Evolutionary conservation across 139 green algal genomes (phyloP), one percentile per base, ranked within the genome.

Genomic region (Yamagishiella unicocca): DNA sequence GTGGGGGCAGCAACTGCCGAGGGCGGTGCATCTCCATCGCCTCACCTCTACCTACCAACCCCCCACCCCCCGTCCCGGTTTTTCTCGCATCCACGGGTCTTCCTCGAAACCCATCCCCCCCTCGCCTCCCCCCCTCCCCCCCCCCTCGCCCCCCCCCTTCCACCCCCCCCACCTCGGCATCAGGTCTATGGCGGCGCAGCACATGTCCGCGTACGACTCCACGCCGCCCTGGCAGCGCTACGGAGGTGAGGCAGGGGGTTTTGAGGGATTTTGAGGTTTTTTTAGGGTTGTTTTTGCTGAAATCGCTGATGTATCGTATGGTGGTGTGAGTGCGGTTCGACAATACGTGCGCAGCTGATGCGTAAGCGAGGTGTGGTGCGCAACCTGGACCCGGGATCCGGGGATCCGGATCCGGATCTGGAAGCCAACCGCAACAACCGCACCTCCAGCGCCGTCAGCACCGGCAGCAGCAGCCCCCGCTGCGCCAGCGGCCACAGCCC

Each of bases 401-500:
- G 50, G 50, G 50, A 25, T 17, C 50, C 50, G 50, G 50, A 58
- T 58, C 50, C 50, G 50, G 50, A 58, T 12, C 50, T 58, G 17
- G 12, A 58, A 58, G 50, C 50, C 12, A 58, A 12, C 50, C 50
- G 17, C 50, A 58, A 58, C 50, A 58, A 12, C 50, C 37, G 14
- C 58, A 74, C 78, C 62, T 80, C 82, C 42, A 89, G 62, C 33
- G 31, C 42, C 1, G 14, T 6, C 66, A 95, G 84, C 71, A 95
- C 38, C 79, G 92, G 89, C 29, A 82, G n/a, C 25, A 92, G 78
- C 71, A 94, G 88, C 0, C 67, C 86, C 67, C 93, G 88, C 71
- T 95, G 89, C 24, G 64, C 73, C 35, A 95, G 89, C 9, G 90
- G 93, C 93, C 91, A 95, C 55, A 94, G 86, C 17, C 50, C 75